Evolutionary conservation across 164 flowering plant genomes (phyloP), one percentile per base, ranked within the genome.

Genomic region (Chimonanthus praecox): DNA sequence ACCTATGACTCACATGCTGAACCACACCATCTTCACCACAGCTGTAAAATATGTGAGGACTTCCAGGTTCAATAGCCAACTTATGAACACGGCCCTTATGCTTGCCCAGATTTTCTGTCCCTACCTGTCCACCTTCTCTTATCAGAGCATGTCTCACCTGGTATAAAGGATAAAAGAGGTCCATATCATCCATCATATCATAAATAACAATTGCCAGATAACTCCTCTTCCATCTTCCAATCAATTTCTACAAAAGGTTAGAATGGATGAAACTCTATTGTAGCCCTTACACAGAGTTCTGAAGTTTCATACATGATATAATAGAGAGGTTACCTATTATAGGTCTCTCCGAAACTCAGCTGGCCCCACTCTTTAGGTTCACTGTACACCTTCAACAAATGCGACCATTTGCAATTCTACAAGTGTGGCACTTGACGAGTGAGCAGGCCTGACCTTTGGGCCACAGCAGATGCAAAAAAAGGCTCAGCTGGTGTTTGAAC

Each of bases 1-100:
- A 16, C 43, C 21, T 21, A 67, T 4, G 72, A 89, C 94, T 88
- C 71, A 95, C 99, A 81, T 88, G 99, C 63, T 87, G 94, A 51
- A 96, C 99, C 72, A 89, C 66, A 61, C 97, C 99, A 89, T 96
- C 98, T 84, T 92, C 98, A 70, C 97, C 98, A 76, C 98, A 94
- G 11, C 88, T 85, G 78, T 92, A 96, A 76, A 96, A 89, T 47
- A 86, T 82, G 78, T 89, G 84, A 58, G 98, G 89, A 81, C 94
- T 94, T 72, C 97, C 97, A 74, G 98, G 99, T 75, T 94, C 99
- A 82, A 90, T 81, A 64, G 97, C 95, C 85, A 96, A 81, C 84
- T 88, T 92, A 80, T 96, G 97, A 75, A 88, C 92, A 68, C 91
- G 84, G 49, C 94, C 97, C 3, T 82, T 79, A 84, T 96, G 98